Percentiles rank a stretch among this genome's conserved stretches.
Evolutionary conservation across 306 rosid genomes (phyloP).

Genomic region (Vigna hirtella): DNA sequence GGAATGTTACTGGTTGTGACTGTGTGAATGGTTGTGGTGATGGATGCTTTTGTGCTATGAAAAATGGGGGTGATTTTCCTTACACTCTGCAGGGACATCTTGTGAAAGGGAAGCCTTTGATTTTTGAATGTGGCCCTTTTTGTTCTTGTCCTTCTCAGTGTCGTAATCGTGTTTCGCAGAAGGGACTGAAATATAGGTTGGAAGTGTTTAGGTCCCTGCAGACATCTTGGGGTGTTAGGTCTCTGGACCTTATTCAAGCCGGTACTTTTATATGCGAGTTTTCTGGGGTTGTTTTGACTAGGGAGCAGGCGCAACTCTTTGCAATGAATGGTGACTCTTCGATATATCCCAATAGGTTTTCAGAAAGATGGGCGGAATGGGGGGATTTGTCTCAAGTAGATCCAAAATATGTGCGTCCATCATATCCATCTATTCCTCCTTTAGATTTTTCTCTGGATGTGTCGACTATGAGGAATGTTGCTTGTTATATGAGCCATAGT

Average conservation of each 20-base stretch:
- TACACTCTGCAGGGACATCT: slow-evolving; percentile 77
- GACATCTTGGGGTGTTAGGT: slow-evolving; percentile 97
- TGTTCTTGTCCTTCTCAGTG: slow-evolving; percentile 84
- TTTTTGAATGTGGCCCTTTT: slow-evolving; percentile 95
- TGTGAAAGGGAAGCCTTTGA: slow-evolving; percentile 82
- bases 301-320: slow-evolving; percentile 79
- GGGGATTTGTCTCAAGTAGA: slow-evolving; percentile 84
- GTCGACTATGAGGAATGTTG: slow-evolving; percentile 91
- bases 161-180: slow-evolving; percentile 79
- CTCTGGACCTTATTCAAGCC: slow-evolving; percentile 88
- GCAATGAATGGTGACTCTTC: slow-evolving; percentile 86
- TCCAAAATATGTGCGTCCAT: slow-evolving; percentile 72
- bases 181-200: slow-evolving; percentile 68
- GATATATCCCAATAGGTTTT: slow-evolving; percentile 76
- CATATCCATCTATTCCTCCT: slow-evolving; percentile 86
- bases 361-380: slow-evolving; percentile 95
- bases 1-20: slow-evolving; percentile 73
- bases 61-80: slow-evolving; percentile 81
- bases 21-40: slow-evolving; percentile 63
- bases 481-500: slow-evolving; percentile 93
- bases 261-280: slow-evolving; percentile 93
- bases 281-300: slow-evolving; percentile 87
- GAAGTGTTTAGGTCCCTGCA: slow-evolving; percentile 90
- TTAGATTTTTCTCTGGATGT: slow-evolving; percentile 93
- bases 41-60: slow-evolving; percentile 77